phyloP scores from a whole-genome alignment of 805 yeast species.

The Ogataea pilisensis region DNA sequence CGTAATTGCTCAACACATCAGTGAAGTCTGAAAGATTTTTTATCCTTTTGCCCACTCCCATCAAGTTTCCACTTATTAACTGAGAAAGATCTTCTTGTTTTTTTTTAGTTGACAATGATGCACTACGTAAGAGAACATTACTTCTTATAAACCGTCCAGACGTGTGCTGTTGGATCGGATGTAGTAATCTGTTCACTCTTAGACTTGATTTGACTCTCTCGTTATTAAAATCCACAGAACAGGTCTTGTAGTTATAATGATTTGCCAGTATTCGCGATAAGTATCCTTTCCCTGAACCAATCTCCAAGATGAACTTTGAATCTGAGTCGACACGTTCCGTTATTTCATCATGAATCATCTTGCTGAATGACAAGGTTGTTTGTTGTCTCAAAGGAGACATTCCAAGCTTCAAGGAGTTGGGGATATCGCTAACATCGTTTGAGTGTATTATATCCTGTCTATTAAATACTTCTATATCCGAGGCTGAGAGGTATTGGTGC shows the following conservation, averaged over 20 bases:
- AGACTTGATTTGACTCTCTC: constrained; percentile 19
- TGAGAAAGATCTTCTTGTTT: background rate
- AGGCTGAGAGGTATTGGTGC: background rate
- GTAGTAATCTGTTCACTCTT: constrained; percentile 20
- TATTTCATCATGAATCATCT: background rate
- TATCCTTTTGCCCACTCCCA: constrained; percentile 4
- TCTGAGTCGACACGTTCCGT: background rate
- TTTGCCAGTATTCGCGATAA: constrained; percentile 23
- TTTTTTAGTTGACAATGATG: background rate
- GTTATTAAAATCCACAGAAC: constrained; percentile 23
- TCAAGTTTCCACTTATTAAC: constrained; percentile 10
- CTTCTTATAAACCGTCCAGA: background rate
- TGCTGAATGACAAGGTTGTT: constrained; percentile 13
- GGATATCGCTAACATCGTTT: background rate
- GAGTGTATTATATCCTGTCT: background rate
- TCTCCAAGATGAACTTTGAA: constrained; percentile 17
- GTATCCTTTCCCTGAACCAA: constrained; percentile 32
- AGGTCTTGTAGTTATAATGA: constrained; percentile 10
- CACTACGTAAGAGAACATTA: background rate
- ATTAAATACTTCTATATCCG: background rate
- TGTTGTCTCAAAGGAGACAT: constrained; percentile 10
- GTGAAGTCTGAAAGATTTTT: constrained; percentile 7
- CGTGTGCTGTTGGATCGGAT: constrained; percentile 7
- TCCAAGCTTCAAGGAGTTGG: constrained; percentile 9
- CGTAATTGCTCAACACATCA: constrained; percentile 2